Evolutionary conservation across 2,329 filamentous ascomycete genomes (phyloP).

Genomic region (Aspergillus fischeri): DNA sequence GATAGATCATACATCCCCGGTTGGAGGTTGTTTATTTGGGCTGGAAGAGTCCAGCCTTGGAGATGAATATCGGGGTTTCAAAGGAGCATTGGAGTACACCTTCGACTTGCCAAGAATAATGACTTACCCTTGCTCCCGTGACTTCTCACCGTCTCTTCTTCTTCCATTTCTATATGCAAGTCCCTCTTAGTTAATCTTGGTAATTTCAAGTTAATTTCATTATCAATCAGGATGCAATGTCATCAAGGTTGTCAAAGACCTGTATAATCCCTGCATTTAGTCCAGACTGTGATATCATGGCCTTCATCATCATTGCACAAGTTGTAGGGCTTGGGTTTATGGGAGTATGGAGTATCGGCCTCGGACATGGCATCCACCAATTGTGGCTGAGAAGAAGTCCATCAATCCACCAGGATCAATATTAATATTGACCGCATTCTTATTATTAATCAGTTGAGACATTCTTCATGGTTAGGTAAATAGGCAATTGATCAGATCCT

Average conservation of each 20-base stretch:
- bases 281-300: background rate
- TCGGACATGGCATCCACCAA: background rate
- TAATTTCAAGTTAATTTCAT: background rate
- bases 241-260: background rate
- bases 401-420: background rate
- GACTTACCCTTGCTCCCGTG: background rate
- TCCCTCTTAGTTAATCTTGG: no score
- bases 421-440: background rate
- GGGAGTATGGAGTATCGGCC: background rate
- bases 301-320: background rate
- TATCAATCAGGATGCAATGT: background rate
- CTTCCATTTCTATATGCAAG: background rate
- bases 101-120: background rate
- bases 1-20: background rate
- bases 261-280: background rate
- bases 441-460: background rate
- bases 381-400: background rate
- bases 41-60: background rate
- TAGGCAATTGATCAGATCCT: no score
- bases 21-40: background rate
- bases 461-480: background rate
- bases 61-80: background rate
- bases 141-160: background rate
- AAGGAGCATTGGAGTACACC: no score
- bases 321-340: background rate